Evolutionary conservation across 495 filamentous ascomycete genomes (phyloP), one percentile per base, ranked within the genome.

Genomic region (Aspergillus nidulans): DNA sequence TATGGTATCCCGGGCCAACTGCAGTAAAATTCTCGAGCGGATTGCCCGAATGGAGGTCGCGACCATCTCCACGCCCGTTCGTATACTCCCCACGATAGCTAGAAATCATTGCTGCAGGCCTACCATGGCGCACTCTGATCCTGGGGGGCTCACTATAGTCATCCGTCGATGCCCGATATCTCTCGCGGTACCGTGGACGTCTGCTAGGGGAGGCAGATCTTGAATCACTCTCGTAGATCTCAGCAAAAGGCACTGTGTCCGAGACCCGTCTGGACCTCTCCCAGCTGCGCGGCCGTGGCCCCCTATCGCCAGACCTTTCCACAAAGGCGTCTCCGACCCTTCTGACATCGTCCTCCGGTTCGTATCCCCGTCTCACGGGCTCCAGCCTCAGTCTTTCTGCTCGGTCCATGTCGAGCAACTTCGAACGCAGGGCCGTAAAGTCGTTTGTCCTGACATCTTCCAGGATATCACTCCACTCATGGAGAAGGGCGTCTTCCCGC

Each of bases 1-100:
- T 38, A 26, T 52, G 24, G 12, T 52, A 52, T 5, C 49, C 49
- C 10, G 49, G 49, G 2, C 49, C 49, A 16, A 52, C 49, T 1
- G 49, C 49, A 13, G 49, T 42, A n/a, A 52, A 52, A 15, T 34
- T 23, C 34, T 40, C 10, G 13, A 39, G 32, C 16, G 49, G 32
- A 41, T 51, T 41, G 20, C 23, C 15, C 12, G 49, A 12, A 7
- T 9, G 15, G 21, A 18, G 34, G 6, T 1, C 25, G 16, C 15
- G 25, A 0, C 26, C 43, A 4, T 46, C 43, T 19, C 4, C 46
- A 32, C 34, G n/a, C 2, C 16, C 10, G 16, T 15, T 6, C 2
- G 20, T 39, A 39, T 18, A 4, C 3, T 8, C 3, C n/a, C 12
- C 36, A 18, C 18, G 3, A 8, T 39, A 39, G 2, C 36, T n/a